Base-by-base conservation (phyloP, 2,329 filamentous ascomycete genomes). In the Arthrobotrys conoides region DNA sequence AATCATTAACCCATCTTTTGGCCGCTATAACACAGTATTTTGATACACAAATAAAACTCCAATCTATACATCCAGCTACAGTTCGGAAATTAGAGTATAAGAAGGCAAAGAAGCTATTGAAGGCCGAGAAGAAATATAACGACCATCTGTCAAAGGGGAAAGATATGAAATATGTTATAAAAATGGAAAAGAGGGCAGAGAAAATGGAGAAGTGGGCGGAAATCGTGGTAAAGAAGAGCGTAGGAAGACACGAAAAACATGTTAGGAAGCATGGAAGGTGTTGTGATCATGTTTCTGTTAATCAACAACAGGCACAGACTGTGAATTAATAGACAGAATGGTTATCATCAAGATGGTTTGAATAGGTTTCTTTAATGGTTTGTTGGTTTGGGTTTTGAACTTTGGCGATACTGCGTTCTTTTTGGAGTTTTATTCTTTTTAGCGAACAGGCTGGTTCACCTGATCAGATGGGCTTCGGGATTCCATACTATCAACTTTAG, bases 161-260 rank as follows among this genome's bases (percentile, higher is more conserved):
- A 20, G 75, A 65, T 6, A 27, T 24, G 51, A 72, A 69, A n/a
- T 22, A 69, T 14, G 48, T 59, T 4, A 24, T 24, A 1, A 78
- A 72, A 24, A 72, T 78, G 68, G 68, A 36, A 18, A 72, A 46
- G 46, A 59, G 75, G 16, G 75, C 75, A 2, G 75, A 63, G 53
- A 78, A 78, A 63, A 69, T 72, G 53, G 75, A 78, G 24, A 78
- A 49, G 27, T 78, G 68, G 68, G 59, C 75, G 16, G 75, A 78
- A 10, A 55, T 63, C 53, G 55, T 72, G 8, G 20, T 69, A n/a
- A 41, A 71, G 27, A 71, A 49, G 57, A 44, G 51, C 10, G 44
- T 59, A 2, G 67, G 66, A 18, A 51, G 20, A 16, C 6, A 51
- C 18, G 67, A 48, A 22, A 61, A 20, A 18, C 14, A 44, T 44